phyloP scores from a whole-genome alignment of 2,329 filamentous ascomycete species.

The Mollisia scopiformis region DNA sequence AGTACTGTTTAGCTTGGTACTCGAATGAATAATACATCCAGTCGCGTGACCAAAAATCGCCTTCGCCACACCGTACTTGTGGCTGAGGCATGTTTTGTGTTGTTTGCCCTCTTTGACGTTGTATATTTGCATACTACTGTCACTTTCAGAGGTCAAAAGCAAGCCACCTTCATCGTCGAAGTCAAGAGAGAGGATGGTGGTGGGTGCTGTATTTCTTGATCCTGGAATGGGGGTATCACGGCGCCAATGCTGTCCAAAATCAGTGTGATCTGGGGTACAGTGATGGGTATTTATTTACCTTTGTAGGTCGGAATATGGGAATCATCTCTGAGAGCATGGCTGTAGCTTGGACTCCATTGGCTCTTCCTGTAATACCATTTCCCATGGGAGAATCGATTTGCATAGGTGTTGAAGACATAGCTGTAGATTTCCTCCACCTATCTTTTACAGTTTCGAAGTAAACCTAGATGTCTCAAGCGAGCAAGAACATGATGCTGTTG shows the following conservation, averaged over 20 bases:
- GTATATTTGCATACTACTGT: conserved; percentile 95
- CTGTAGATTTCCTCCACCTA: not conserved
- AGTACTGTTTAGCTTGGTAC: conserved; percentile 88
- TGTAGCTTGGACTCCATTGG: conserved; percentile 26
- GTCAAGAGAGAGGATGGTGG: conserved; percentile 85
- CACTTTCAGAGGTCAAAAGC: conserved; percentile 86
- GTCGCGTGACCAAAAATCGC: conserved; percentile 93
- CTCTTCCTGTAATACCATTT: conserved; percentile 24
- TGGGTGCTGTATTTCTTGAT: conserved; percentile 39
- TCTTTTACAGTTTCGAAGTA: not conserved
- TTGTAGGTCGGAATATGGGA: conserved; percentile 75
- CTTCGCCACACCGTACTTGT: conserved; percentile 95
- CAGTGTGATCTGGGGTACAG: conserved; percentile 13
- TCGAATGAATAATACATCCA: conserved; percentile 88
- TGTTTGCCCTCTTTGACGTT: conserved; percentile 89
- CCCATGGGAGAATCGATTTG: conserved; percentile 37
- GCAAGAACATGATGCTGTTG: too few relatives aligned
- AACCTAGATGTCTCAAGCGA: not conserved
- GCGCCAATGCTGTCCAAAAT: conserved; percentile 55
- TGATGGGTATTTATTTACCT: conserved; percentile 63
- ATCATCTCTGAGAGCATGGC: conserved; percentile 80
- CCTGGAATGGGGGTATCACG: conserved; percentile 54
- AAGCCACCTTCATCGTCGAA: conserved; percentile 96
- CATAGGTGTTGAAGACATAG: conserved; percentile 38
- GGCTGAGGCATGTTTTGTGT: conserved; percentile 87